These are phyloP conservation scores for Akanthomyces uredinophilus DNA, from an alignment of 2,329 filamentous ascomycete species.

Conservation along the genomic window DNA sequence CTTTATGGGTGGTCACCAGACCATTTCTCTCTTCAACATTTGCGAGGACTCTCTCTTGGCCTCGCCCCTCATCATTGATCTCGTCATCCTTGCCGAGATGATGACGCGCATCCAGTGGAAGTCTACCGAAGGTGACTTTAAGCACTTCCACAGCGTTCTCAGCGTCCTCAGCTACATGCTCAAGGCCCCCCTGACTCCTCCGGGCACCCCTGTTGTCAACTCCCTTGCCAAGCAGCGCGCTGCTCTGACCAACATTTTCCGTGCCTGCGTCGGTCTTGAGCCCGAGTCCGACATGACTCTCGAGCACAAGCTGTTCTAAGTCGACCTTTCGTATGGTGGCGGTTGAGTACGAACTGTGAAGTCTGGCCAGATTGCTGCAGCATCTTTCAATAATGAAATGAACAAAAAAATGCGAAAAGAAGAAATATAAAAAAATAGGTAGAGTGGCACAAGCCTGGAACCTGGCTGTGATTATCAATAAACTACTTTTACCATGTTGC, in stretches of 20 bases:
- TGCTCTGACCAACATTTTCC: conserved; percentile 96
- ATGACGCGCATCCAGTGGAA: conserved; percentile 99
- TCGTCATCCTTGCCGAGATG: conserved; percentile 89
- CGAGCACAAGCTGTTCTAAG: conserved; percentile 92
- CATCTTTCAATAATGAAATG: background rate
- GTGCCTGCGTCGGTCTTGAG: conserved; percentile 91
- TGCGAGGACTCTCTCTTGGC: conserved; percentile 97
- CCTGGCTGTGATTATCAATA: conserved; percentile 7
- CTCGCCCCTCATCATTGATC: conserved; percentile 93
- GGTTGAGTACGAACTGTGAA: background rate
- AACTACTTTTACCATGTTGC: background rate
- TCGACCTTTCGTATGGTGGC: background rate
- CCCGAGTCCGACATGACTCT: conserved; percentile 98
- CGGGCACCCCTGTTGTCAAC: conserved; percentile 93
- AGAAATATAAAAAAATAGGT: conserved; percentile 10
- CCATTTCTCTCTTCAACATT: conserved; percentile 95
- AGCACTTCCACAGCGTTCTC: conserved; percentile 93
- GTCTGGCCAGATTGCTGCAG: background rate
- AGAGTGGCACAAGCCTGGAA: conserved; percentile 5
- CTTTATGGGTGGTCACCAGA: conserved; percentile 97
- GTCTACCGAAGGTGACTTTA: conserved; percentile 63
- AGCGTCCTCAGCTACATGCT: conserved; percentile 99
- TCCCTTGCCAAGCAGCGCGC: conserved; percentile 92
- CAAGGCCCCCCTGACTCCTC: conserved; percentile 87
- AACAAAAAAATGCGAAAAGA: background rate